phyloP scores from a whole-genome alignment of 2,329 filamentous ascomycete genomes.

The Geosmithia morbida region DNA sequence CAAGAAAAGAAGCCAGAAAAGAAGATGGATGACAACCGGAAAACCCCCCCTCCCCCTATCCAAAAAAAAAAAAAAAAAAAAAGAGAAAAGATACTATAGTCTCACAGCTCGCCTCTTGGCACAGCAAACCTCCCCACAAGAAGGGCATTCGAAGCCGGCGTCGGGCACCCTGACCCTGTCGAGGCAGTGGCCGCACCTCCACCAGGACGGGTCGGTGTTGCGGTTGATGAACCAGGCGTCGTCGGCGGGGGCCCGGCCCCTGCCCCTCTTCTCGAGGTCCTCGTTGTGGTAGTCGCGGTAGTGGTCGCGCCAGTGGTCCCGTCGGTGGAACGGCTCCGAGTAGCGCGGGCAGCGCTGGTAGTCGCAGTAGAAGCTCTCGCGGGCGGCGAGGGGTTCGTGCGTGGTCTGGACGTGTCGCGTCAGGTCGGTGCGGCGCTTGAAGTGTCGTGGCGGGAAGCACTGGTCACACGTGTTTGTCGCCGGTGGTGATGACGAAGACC shows the following conservation, averaged over 20 bases:
- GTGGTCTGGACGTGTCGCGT: slow-evolving; percentile 35
- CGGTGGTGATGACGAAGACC: neutral
- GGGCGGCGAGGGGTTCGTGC: slow-evolving; percentile 26
- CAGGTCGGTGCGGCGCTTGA: slow-evolving; percentile 38
- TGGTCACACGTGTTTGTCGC: slow-evolving; percentile 6
- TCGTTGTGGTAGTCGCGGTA: slow-evolving; percentile 40
- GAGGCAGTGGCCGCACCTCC: slow-evolving; percentile 40
- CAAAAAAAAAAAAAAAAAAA: neutral
- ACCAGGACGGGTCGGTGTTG: slow-evolving; percentile 27
- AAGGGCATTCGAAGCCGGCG: slow-evolving; percentile 27
- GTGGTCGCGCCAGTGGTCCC: slow-evolving; percentile 44
- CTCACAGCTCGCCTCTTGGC: slow-evolving; percentile 1
- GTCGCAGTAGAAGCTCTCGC: slow-evolving; percentile 33
- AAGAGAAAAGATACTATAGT: neutral
- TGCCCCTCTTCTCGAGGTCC: slow-evolving; percentile 31
- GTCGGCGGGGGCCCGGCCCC: slow-evolving; percentile 9
- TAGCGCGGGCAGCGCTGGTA: slow-evolving; percentile 31
- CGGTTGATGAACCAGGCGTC: slow-evolving; percentile 24
- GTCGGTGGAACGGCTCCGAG: slow-evolving; percentile 31
- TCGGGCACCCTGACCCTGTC: slow-evolving; percentile 23
- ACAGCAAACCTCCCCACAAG: slow-evolving; percentile 20
- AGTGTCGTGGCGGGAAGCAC: slow-evolving; percentile 26
- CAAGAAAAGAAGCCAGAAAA: neutral
- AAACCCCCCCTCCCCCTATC: no score
- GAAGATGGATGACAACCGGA: no score